Base-by-base conservation (phyloP, 352 stramenopile species). In the Phytophthora uliginosa region DNA sequence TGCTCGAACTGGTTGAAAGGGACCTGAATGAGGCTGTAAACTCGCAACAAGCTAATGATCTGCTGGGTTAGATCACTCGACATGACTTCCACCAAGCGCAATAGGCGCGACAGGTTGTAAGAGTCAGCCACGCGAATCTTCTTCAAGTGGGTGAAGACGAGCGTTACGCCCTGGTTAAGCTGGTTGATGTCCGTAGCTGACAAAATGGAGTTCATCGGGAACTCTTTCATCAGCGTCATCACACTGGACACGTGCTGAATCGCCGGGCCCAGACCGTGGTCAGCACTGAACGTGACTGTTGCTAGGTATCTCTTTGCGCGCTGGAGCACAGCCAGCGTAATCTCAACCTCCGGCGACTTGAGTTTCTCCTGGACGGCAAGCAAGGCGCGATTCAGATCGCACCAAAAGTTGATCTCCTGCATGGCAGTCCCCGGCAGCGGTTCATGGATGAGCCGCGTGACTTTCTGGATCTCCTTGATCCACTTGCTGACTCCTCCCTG, bases 391-490 rank as follows among this genome's bases (percentile, higher is more conserved):
- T 97, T 90, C 45, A 99, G 79, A 71, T 97, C 93, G 54, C 84
- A 93, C 96, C 96, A 99, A 73, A 99, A 99, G 73, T 98, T 97
- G 51, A 99, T 96, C 71, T 99, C 96, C 68, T 98, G 94, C 63
- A 97, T 94, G 13, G 92, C 84, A 13, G 88, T 96, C 18, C 92
- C 92, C 17, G 89, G 81, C n/a, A 97, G 68, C n/a, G 91, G 90
- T 55, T 97, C 91, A 52, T 89, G 89, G 28, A 97, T 86, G 4
- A 98, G 81, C 10, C 87, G 82, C 13, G 93, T 98, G 47, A 98
- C 92, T 80, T 98, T 98, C 69, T 98, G 95, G 51, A 98, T 98
- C 72, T 99, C 95, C 72, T 97, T 98, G 68, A 98, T 97, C 95
- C 95, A 99, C 58, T 95, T 94, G 78, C 96, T 97, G n/a, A 98